Evolutionary conservation across 163 green algal genomes (phyloP).

Genomic region (Trebouxiophyceae sp.): DNA sequence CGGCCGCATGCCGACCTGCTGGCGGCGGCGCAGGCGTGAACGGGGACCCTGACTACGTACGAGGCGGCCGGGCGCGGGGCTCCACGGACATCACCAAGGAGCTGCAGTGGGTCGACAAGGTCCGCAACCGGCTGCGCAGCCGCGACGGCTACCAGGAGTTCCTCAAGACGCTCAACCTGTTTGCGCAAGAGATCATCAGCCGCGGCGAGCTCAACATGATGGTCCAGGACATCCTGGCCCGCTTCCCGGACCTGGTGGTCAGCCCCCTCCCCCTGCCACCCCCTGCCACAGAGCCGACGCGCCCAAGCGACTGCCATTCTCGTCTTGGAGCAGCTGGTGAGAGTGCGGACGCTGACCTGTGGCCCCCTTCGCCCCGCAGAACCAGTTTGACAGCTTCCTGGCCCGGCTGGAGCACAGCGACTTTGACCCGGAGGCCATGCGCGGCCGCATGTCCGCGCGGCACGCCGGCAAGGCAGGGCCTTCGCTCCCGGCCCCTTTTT

Average conservation of each 20-base stretch:
- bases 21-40: neutral
- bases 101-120: neutral
- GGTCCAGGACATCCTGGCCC: slow-evolving; percentile 81
- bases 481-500: too few relatives aligned
- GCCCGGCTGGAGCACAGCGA: slow-evolving; percentile 61
- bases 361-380: slow-evolving; percentile 11
- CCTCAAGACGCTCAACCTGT: slow-evolving; percentile 95
- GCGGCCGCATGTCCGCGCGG: too few relatives aligned
- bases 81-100: neutral
- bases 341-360: too few relatives aligned
- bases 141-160: slow-evolving; percentile 79
- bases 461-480: too few relatives aligned
- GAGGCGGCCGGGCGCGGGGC: too few relatives aligned
- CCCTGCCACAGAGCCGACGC: too few relatives aligned
- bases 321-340: too few relatives aligned
- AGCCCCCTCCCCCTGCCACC: neutral
- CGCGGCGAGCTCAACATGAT: slow-evolving; percentile 73
- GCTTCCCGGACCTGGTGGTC: slow-evolving; percentile 5
- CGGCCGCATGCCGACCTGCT: too few relatives aligned
- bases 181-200: slow-evolving; percentile 85
- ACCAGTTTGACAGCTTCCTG: slow-evolving; percentile 76
- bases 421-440: slow-evolving; percentile 33
- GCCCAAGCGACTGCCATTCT: too few relatives aligned
- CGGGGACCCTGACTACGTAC: neutral
- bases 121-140: slow-evolving; percentile 5